Conservation (phyloP, 1,284 basidiomycete genomes). For the Dichomitus squalens region DNA sequence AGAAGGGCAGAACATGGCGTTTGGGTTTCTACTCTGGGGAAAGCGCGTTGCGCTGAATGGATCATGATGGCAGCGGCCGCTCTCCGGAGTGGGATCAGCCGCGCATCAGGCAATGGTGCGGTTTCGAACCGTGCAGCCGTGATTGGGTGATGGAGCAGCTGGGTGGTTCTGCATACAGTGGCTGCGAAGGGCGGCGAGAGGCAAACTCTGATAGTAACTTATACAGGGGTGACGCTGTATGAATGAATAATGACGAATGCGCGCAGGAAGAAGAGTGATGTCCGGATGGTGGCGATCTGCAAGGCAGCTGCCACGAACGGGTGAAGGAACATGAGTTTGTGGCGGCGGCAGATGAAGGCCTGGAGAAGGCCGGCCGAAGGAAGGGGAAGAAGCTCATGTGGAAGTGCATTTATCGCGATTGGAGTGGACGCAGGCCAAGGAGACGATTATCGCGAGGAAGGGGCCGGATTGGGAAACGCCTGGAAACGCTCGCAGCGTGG, state of each 20-base stretch:
- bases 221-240: background rate
- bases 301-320: conserved; percentile 4
- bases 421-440: conserved; percentile 2
- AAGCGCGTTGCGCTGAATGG: conserved; percentile 1
- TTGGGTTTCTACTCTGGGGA: conserved; percentile 4
- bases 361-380: background rate
- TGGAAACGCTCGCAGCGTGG: conserved; percentile 6
- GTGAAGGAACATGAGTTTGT: conserved; percentile 15
- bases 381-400: conserved; percentile 1
- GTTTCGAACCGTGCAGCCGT: conserved; percentile 18
- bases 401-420: conserved; percentile 16
- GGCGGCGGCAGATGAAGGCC: conserved; percentile 4
- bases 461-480: conserved; percentile 8
- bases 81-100: conserved; percentile 16
- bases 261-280: conserved; percentile 5
- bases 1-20: conserved; percentile 7
- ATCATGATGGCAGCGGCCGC: conserved; percentile 17
- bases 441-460: conserved; percentile 23
- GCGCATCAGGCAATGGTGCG: conserved; percentile 18
- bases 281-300: conserved; percentile 5
- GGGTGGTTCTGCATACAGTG: conserved; percentile 5
- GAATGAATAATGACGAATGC: conserved; percentile 3
- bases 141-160: conserved; percentile 15
- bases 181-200: conserved; percentile 15
- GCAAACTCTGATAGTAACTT: background rate